Base-by-base conservation (phyloP, 257 asterid species). In the Vinca minor region DNA sequence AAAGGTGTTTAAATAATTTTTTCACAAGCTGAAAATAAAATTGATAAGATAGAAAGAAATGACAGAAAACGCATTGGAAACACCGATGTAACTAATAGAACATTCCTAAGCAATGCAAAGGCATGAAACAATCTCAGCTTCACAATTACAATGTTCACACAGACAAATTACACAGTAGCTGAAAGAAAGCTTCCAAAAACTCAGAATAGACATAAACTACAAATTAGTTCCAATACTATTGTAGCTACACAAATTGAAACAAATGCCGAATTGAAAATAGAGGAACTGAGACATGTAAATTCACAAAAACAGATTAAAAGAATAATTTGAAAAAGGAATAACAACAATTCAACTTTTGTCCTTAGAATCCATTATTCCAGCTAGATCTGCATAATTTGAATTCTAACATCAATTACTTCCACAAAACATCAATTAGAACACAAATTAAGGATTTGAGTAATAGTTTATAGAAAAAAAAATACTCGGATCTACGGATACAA, bases 311-410 rank as follows among this genome's bases (percentile, higher is more conserved):
- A 56, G 3, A 31, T n/a, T 6, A 56, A 56, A 46, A 56, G 28
- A 1, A 15, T 5, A 26, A 5, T 28, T 29, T 6, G 18, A 31
- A 56, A 34, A 17, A 17, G 15, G 5, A 44, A 14, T 44, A 44
- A 44, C 49, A 44, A 44, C 49, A 44, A 13, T 17, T 44, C 42
- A 1, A 15, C 39, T 17, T n/a, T 17, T 1, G 2, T 25, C 8
- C 1, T 17, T 4, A 28, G 21, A 26, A 62, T 46, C 39, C 49
- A 41, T 9, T 8, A 5, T 11, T 35, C 12, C 62, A 47, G 38
- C 69, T 38, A 56, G 70, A 57, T 54, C 60, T 47, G 34, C 12
- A 34, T 5, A 42, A 58, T 14, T 26, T 25, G 23, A 45, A 35
- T 52, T 47, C 21, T 25, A 47, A 49, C 2, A 48, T 12, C 25